Conservation (phyloP, 306 rosid genomes). For the Clitoria ternatea region DNA sequence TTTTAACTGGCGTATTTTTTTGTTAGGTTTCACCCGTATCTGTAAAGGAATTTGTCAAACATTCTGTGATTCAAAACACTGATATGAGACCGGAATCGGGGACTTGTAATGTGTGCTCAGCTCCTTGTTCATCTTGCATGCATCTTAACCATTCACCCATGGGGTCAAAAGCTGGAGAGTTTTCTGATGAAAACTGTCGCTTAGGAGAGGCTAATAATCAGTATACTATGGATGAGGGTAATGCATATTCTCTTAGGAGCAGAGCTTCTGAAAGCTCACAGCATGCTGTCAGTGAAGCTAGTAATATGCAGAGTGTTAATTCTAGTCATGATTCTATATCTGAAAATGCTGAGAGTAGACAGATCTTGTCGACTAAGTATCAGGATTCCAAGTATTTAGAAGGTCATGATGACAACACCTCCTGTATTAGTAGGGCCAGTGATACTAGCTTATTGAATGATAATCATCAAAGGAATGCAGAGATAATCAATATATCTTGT, state of each 20-base stretch:
- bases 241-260: conserved; percentile 47
- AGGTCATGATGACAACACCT: conserved; percentile 52
- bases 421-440: conserved; percentile 60
- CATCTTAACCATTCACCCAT: conserved; percentile 49
- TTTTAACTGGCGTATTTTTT: conserved; percentile 24
- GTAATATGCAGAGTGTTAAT: conserved; percentile 43
- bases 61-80: conserved; percentile 40
- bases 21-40: conserved; percentile 46
- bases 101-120: conserved; percentile 71
- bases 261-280: conserved; percentile 52
- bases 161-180: conserved; percentile 58
- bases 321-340: conserved; percentile 59
- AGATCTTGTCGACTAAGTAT: conserved; percentile 25
- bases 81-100: conserved; percentile 68
- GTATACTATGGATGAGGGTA: conserved; percentile 48
- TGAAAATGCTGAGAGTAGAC: conserved; percentile 69
- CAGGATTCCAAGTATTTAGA: conserved; percentile 45
- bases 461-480: conserved; percentile 40
- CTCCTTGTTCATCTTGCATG: conserved; percentile 83
- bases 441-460: conserved; percentile 34
- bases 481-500: conserved; percentile 24
- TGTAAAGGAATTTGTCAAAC: conserved; percentile 36
- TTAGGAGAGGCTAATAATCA: conserved; percentile 42
- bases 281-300: conserved; percentile 55
- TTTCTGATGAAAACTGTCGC: conserved; percentile 65